Evolutionary conservation across 768 basidiomycete genomes (phyloP).

Genomic region (Chiua virens): DNA sequence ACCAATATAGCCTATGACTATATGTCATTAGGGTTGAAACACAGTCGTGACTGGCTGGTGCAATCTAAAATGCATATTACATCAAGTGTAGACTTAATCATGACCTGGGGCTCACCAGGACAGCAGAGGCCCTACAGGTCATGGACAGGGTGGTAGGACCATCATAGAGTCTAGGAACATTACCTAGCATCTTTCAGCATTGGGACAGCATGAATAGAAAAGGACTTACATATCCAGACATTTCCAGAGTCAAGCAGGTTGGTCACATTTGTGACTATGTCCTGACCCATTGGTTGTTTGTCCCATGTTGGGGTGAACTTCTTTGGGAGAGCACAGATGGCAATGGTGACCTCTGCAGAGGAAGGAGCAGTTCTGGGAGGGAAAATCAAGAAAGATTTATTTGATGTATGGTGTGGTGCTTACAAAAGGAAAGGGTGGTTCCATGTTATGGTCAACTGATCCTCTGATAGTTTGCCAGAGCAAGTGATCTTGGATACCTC

Average conservation of each 20-base stretch:
- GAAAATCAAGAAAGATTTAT: not conserved
- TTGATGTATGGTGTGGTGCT: not conserved
- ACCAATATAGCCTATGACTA: not conserved
- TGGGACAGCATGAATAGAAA: not conserved
- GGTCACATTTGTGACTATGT: not conserved
- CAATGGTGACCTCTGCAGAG: not conserved
- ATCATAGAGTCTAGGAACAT: not conserved
- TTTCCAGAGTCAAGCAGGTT: not conserved
- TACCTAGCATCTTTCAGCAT: not conserved
- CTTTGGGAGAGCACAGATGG: not conserved
- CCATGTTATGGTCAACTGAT: not conserved
- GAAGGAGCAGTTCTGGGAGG: not conserved
- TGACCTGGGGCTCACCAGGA: too few relatives aligned
- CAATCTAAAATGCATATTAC: too few relatives aligned
- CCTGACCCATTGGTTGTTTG: not conserved
- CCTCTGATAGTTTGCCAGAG: not conserved
- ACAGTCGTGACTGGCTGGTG: too few relatives aligned
- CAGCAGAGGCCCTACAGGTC: too few relatives aligned
- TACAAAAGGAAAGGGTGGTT: constrained; percentile 1
- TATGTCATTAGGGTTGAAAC: too few relatives aligned
- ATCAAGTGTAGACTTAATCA: too few relatives aligned
- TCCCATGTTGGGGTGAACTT: too few relatives aligned
- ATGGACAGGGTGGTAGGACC: not conserved
- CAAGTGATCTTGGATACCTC: not conserved
- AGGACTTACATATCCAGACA: not conserved